Evolutionary conservation across 2,329 filamentous ascomycete species (phyloP).

Genomic region (Podosphaera fusca): DNA sequence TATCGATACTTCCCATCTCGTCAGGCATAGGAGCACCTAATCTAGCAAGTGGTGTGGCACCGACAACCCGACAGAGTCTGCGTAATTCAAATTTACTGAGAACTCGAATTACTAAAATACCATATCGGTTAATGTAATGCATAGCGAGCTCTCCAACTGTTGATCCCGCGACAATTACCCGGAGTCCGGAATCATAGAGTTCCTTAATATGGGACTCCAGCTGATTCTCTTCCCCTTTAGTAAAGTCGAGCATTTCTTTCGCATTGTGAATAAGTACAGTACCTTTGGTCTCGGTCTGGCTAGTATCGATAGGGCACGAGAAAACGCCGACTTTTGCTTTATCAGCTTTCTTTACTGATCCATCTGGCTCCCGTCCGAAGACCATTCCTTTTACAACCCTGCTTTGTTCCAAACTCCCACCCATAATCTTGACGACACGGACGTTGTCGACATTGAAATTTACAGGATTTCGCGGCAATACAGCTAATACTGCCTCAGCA

Average conservation of each 20-base stretch:
- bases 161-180: slow-evolving; percentile 77
- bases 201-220: slow-evolving; percentile 86
- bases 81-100: slow-evolving; percentile 96
- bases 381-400: slow-evolving; percentile 96
- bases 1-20: slow-evolving; percentile 85
- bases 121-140: slow-evolving; percentile 94
- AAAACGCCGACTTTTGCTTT: slow-evolving; percentile 95
- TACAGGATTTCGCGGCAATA: slow-evolving; percentile 81
- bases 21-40: slow-evolving; percentile 98
- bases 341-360: slow-evolving; percentile 66
- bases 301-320: slow-evolving; percentile 85
- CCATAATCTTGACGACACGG: slow-evolving; percentile 98
- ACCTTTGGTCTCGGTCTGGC: slow-evolving; percentile 96
- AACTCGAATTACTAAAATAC: slow-evolving; percentile 88
- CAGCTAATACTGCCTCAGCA: slow-evolving; percentile 61
- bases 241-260: slow-evolving; percentile 97
- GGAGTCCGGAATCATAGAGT: slow-evolving; percentile 75
- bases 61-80: slow-evolving; percentile 83
- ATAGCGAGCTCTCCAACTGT: slow-evolving; percentile 89
- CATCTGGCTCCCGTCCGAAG: slow-evolving; percentile 86
- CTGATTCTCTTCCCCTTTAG: slow-evolving; percentile 83
- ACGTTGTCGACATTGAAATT: slow-evolving; percentile 99
- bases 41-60: slow-evolving; percentile 84
- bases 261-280: slow-evolving; percentile 92
- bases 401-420: slow-evolving; percentile 82